These are phyloP conservation scores for Phellopilus nigrolimitatus DNA, from an alignment of 1,284 basidiomycete species.

Conservation along the genomic window DNA sequence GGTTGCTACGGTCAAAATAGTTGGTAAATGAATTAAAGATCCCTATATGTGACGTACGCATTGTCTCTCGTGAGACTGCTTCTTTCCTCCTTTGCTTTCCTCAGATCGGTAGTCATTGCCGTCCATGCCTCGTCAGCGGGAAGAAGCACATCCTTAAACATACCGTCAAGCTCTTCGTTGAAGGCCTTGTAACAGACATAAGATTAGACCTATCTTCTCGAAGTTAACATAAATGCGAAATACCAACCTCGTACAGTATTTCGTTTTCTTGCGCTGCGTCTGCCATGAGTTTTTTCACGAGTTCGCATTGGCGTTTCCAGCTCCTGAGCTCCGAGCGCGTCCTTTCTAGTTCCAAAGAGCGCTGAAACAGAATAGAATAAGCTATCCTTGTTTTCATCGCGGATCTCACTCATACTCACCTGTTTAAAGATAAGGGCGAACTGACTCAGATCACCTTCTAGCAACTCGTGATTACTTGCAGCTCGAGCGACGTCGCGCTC, in stretches of 20 bases:
- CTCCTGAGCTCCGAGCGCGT: conserved; percentile 62
- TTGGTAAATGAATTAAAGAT: conserved; percentile 13
- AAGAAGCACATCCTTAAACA: conserved; percentile 78
- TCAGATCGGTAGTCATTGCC: conserved; percentile 68
- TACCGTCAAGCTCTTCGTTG: conserved; percentile 85
- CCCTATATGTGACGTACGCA: conserved; percentile 44
- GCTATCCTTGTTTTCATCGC: conserved; percentile 2
- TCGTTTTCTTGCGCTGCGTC: conserved; percentile 84
- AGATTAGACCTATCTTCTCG: conserved; percentile 20
- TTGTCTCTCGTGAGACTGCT: conserved; percentile 75
- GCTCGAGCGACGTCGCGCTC: conserved; percentile 52
- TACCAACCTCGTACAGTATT: conserved; percentile 80
- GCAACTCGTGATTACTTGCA: conserved; percentile 44
- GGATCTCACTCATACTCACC: conserved; percentile 36
- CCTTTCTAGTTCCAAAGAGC: conserved; percentile 52
- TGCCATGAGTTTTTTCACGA: conserved; percentile 68
- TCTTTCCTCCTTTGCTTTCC: conserved; percentile 67
- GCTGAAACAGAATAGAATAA: conserved; percentile 34
- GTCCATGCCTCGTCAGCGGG: conserved; percentile 76
- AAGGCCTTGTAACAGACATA: conserved; percentile 57
- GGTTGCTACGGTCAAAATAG: conserved; percentile 41
- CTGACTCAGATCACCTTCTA: conserved; percentile 45
- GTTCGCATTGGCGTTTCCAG: conserved; percentile 66
- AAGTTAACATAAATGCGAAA: not conserved
- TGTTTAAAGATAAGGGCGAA: conserved; percentile 51